A percentile compares a stretch with the other conserved stretches of the same genome.
phyloP scores from a whole-genome alignment of 1,139 yeast species.

The Blastobotrys aristatus region DNA sequence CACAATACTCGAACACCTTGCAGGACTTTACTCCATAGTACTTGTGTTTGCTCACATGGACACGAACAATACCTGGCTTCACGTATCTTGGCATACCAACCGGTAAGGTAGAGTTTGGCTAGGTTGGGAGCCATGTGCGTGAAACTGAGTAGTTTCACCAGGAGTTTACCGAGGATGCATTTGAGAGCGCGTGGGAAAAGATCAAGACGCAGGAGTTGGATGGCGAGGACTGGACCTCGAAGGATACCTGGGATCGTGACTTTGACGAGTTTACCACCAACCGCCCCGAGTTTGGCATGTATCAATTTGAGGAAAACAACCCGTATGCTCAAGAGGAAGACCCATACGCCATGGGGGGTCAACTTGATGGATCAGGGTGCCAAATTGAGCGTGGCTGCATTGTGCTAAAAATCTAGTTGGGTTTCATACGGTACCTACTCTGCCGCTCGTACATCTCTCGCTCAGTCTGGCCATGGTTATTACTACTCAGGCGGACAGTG shows the following conservation, averaged over 20 bases:
- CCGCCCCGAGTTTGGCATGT: conserved; percentile 72
- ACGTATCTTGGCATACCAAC: too few species aligned
- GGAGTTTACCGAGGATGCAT: conserved; percentile 36
- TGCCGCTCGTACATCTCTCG: too few species aligned
- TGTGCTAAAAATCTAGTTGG: too few species aligned
- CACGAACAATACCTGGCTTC: too few species aligned
- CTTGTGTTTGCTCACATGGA: too few species aligned
- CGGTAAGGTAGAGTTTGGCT: too few species aligned
- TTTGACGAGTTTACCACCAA: conserved; percentile 70
- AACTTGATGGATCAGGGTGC: conserved; percentile 95
- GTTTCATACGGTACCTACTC: too few species aligned
- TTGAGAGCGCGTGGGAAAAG: conserved; percentile 67
- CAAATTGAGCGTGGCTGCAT: conserved; percentile 88
- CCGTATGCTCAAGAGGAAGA: conserved; percentile 69
- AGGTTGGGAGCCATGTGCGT: too few species aligned
- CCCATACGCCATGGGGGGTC: conserved; percentile 86
- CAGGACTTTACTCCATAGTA: too few species aligned
- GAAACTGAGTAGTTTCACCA: conserved; percentile 32
- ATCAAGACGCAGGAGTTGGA: conserved; percentile 49
- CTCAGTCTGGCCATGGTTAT: too few species aligned
- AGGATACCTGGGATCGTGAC: conserved; percentile 46
- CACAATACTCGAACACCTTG: too few species aligned
- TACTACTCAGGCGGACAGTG: too few species aligned
- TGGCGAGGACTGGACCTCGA: conserved; percentile 51
- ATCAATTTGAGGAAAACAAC: conserved; percentile 68